Base-by-base conservation (phyloP, 2,329 filamentous ascomycete species). In the Alternaria burnsii region DNA sequence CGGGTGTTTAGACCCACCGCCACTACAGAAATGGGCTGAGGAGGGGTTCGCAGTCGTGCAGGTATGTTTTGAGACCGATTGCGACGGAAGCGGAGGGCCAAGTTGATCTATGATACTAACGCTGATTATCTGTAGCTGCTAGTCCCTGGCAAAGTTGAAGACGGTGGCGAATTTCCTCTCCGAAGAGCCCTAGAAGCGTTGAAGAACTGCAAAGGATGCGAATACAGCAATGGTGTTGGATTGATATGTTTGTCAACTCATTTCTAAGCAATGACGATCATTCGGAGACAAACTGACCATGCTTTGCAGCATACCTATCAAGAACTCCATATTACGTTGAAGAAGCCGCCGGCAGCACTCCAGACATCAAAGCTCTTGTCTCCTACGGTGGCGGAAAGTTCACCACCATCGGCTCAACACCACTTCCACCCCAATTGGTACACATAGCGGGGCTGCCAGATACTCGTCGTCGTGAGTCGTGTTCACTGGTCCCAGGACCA, bases 21-120 rank as follows among this genome's bases (percentile, higher is more conserved):
- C 87, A 0, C 69, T 86, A 14, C 72, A 86, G 61, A 92, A 91
- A 76, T 91, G 89, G 89, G 89, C 88, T 0, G 89, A 92, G 71
- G 89, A 92, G 72, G 88, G 89, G 0, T 91, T 86, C 65, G 80
- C 85, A 0, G 87, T 91, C 3, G 86, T 81, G 0, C 84, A 89
- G 71, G 62, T 63, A 63, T 44, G 60, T 52, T n/a, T 36, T 8
- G 32, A 1, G 5, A 7, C 0, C 14, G 12, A 16, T 10, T 24
- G 5, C 48, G 5, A 24, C 2, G 18, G 24, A 24, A 3, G 18
- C 24, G 12, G 10, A 9, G n/a, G 2, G 24, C 0, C 86, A 90
- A 2, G 85, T 80, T 0, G 1, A n/a, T 16, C 1, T 2, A 10
- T 16, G 12, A 4, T 16, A 18, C 8, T 3, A 16, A 53, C 26